Evolutionary conservation across 768 basidiomycete genomes (phyloP), one percentile per base, ranked within the genome.

Genomic region (Pleurotus ostreatus): DNA sequence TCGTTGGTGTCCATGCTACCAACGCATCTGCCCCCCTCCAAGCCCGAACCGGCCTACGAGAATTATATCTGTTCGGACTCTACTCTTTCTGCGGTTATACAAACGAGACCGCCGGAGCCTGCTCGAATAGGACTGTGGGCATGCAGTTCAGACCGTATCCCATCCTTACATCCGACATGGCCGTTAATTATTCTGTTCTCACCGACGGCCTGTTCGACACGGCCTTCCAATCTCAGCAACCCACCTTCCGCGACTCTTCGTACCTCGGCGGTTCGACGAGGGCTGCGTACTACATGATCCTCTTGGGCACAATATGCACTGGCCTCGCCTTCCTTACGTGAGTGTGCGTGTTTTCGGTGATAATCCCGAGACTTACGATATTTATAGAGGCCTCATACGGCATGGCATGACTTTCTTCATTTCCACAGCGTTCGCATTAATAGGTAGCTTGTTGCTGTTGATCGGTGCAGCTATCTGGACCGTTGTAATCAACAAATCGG

Each of bases 391-490:
- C 15, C 69, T 90, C 45, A 71, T 78, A 52, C 86, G 85, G 67
- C 83, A 76, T 56, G 84, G 81, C 47, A 62, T 83, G 15, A 78
- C 88, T 6, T 92, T 91, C 66, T 73, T 90, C 63, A 57, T 83
- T 22, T 90, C 91, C 3, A 80, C 86, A 4, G 67, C 79, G 1
- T 79, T 87, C 62, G 80, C 88, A 12, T 68, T 85, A 49, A 56
- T 85, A 15, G 83, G 84, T 26, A 80, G 81, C 54, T 44, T 88
- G 9, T 75, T 89, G 53, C 67, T 91, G 46, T 74, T 93, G 48
- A 82, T 86, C 41, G 88, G 82, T 22, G 84, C 84, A 13, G 78
- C 81, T 45, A 83, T 92, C 57, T 93, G 91, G 91, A 91, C 91
- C 4, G 79, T 83, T 45, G 75, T 90, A 49, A 76, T 92, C 49